These are phyloP conservation scores for Glycine latifolia DNA, from an alignment of 306 rosid genomes.

Conservation along the genomic window DNA sequence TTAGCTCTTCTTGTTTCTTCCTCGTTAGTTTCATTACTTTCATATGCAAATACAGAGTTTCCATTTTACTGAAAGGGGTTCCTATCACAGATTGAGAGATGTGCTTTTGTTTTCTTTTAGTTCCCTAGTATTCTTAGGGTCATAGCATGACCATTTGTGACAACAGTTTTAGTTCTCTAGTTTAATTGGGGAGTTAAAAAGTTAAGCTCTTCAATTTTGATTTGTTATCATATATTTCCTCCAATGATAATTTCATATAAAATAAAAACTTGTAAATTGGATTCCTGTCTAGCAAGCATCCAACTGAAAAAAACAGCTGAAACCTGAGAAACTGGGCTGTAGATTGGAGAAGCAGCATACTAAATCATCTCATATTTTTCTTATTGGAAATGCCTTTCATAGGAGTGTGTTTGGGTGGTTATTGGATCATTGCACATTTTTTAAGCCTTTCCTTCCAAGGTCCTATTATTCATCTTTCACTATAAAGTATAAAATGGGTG, in stretches of 20 bases:
- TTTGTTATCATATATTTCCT: constrained; percentile 1
- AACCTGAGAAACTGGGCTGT: neutral
- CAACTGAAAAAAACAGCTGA: neutral
- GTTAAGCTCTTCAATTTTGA: neutral
- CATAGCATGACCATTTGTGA: neutral
- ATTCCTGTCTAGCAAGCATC: neutral
- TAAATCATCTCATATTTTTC: constrained; percentile 5
- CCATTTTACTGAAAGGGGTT: neutral
- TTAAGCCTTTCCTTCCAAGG: neutral
- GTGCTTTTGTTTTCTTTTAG: constrained; percentile 6
- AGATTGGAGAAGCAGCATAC: neutral
- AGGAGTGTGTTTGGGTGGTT: constrained; percentile 32
- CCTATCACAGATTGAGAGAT: neutral
- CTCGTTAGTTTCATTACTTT: neutral
- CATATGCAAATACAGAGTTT: neutral
- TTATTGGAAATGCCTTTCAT: constrained; percentile 22
- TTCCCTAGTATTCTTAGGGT: neutral
- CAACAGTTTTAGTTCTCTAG: neutral
- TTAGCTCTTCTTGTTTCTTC: neutral
- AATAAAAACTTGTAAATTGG: neutral
- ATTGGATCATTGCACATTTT: constrained; percentile 15
- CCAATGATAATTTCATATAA: neutral
- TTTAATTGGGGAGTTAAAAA: constrained; percentile 20
- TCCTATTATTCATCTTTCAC: constrained; percentile 12
- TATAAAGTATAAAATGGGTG: constrained; percentile 12